A percentile compares a stretch with the other conserved stretches of the same genome.
phyloP scores from a whole-genome alignment of 768 basidiomycete genomes.

The Cantharellus cinnabarinus region DNA sequence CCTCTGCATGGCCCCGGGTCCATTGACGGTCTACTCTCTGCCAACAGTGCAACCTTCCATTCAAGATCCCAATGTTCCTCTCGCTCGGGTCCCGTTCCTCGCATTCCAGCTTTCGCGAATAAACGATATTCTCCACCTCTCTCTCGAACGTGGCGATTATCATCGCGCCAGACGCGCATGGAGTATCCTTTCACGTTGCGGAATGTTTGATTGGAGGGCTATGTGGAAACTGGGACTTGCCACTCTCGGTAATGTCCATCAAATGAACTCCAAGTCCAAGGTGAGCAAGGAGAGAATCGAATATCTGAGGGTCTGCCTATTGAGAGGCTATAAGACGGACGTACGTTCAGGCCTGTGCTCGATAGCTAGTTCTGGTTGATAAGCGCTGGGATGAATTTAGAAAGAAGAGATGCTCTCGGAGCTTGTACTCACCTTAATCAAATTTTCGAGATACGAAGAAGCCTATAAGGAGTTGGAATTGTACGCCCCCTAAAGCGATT shows the following conservation, averaged over 20 bases:
- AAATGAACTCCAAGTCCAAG: slow-evolving; percentile 12
- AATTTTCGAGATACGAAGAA: slow-evolving; percentile 33
- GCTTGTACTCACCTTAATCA: slow-evolving; percentile 45
- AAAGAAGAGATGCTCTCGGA: slow-evolving; percentile 58
- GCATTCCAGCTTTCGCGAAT: slow-evolving; percentile 21
- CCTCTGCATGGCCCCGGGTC: too few relatives aligned
- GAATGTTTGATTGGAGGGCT: slow-evolving; percentile 52
- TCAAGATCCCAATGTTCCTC: too few relatives aligned
- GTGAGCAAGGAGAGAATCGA: not conserved
- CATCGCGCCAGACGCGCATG: slow-evolving; percentile 46
- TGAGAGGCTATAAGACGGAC: slow-evolving; percentile 50
- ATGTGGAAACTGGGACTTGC: slow-evolving; percentile 50
- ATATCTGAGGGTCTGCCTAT: slow-evolving; percentile 37
- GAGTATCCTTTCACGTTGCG: slow-evolving; percentile 54
- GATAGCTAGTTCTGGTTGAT: not conserved
- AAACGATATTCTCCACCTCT: slow-evolving; percentile 52
- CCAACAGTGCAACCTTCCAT: too few relatives aligned
- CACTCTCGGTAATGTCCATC: slow-evolving; percentile 17
- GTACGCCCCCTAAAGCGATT: slow-evolving; percentile 24
- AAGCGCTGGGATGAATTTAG: slow-evolving; percentile 19
- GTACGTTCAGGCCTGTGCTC: slow-evolving; percentile 30
- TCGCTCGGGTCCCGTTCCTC: too few relatives aligned
- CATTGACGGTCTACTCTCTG: too few relatives aligned
- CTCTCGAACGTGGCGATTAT: slow-evolving; percentile 44
- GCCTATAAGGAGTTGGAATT: slow-evolving; percentile 76